Conservation (phyloP, 1,139 yeast species). For the Candida mesenterica region DNA sequence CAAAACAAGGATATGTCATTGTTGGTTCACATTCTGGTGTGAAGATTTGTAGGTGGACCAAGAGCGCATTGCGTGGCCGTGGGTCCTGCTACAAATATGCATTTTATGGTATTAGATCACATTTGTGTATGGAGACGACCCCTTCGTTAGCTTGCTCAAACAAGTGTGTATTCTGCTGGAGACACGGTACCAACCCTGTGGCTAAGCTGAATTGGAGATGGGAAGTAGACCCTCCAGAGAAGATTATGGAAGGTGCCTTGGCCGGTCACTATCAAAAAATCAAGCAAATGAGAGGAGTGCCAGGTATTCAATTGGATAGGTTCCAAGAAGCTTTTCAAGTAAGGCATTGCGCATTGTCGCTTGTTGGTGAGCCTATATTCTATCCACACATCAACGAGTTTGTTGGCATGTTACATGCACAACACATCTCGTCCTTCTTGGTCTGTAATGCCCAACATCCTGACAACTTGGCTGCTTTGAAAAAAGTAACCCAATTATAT, state of each 20-base stretch:
- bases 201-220: conserved; percentile 92
- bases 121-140: conserved; percentile 94
- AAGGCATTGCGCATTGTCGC: conserved; percentile 85
- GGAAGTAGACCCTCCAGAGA: conserved; percentile 90
- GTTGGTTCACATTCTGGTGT: conserved; percentile 97
- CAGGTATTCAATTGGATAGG: conserved; percentile 87
- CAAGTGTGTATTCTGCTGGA: conserved; percentile 96
- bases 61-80: conserved; percentile 87
- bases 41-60: conserved; percentile 94
- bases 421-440: conserved; percentile 77
- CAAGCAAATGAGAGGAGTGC: conserved; percentile 93
- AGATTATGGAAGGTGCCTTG: conserved; percentile 78
- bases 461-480: conserved; percentile 64
- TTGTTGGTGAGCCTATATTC: conserved; percentile 93
- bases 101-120: conserved; percentile 85
- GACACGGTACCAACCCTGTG: conserved; percentile 96
- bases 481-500: conserved; percentile 83
- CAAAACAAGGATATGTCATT: conserved; percentile 90
- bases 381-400: conserved; percentile 89
- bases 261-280: conserved; percentile 88
- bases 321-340: conserved; percentile 89
- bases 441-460: conserved; percentile 98
- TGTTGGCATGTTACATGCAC: conserved; percentile 72
- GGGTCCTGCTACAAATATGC: conserved; percentile 95
- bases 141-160: conserved; percentile 93